Conservation (phyloP, 75 land plant genomes). For the Sequoia sempervirens region DNA sequence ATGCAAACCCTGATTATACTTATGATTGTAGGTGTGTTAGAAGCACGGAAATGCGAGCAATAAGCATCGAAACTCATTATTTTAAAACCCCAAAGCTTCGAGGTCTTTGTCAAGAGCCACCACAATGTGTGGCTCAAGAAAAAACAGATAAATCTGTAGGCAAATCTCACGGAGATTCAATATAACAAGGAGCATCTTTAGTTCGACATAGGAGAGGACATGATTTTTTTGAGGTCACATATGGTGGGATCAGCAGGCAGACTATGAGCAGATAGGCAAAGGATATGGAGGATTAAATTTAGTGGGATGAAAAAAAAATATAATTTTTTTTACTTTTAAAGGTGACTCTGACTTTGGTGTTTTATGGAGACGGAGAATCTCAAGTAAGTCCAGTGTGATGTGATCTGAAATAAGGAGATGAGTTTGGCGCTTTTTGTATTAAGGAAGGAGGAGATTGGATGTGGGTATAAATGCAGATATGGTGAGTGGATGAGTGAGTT, state of each 20-base stretch:
- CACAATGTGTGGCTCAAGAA: not conserved
- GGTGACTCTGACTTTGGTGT: not conserved
- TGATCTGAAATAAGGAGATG: not conserved
- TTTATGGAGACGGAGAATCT: not conserved
- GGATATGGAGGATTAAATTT: not conserved
- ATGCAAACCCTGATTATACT: not conserved
- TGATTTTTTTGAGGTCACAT: too few relatives aligned
- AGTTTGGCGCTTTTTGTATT: not conserved
- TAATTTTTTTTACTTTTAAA: not conserved
- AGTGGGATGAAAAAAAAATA: not conserved
- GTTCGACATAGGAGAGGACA: too few relatives aligned
- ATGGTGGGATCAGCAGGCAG: too few relatives aligned
- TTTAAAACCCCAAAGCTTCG: not conserved
- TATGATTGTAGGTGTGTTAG: not conserved
- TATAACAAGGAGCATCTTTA: too few relatives aligned
- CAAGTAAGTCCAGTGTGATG: not conserved
- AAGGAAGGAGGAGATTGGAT: not conserved
- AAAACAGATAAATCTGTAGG: not conserved
- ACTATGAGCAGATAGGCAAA: not conserved
- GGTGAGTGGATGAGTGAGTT: slow-evolving; percentile 1
- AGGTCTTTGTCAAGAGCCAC: not conserved
- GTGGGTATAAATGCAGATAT: not conserved
- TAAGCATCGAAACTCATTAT: not conserved
- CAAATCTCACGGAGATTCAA: too few relatives aligned
- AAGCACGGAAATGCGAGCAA: not conserved